A percentile compares a stretch with the other conserved stretches of the same genome.
Evolutionary conservation across 805 yeast genomes (phyloP).

Genomic region (Saturnispora quitensis): DNA sequence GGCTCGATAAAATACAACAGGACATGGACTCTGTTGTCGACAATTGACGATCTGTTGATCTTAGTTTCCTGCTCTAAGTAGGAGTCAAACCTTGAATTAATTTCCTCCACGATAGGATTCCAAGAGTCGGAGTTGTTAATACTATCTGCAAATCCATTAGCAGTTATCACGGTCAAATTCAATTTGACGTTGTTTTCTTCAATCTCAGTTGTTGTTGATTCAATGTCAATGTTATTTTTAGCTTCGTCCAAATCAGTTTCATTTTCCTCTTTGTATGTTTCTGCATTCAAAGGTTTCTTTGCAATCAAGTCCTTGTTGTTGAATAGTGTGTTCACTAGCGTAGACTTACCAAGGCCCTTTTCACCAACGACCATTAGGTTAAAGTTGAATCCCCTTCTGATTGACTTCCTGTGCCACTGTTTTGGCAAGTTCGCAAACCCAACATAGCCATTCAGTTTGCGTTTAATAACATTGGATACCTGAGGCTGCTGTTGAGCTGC

Average conservation of each 20-base stretch:
- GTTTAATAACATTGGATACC: slow-evolving; percentile 52
- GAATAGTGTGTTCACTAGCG: slow-evolving; percentile 85
- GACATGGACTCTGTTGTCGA: slow-evolving; percentile 87
- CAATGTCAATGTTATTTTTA: slow-evolving; percentile 42
- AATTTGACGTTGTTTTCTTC: slow-evolving; percentile 92
- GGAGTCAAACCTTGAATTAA: slow-evolving; percentile 75
- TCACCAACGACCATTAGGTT: slow-evolving; percentile 89
- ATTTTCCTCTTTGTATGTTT: slow-evolving; percentile 18
- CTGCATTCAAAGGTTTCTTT: neutral
- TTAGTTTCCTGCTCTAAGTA: slow-evolving; percentile 86
- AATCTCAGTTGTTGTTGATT: slow-evolving; percentile 57
- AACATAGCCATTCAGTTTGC: slow-evolving; percentile 85
- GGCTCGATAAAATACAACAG: slow-evolving; percentile 92
- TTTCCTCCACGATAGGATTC: slow-evolving; percentile 88
- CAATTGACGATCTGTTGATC: slow-evolving; percentile 58
- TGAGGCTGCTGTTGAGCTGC: neutral
- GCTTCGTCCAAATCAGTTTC: slow-evolving; percentile 29
- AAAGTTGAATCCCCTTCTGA: slow-evolving; percentile 80
- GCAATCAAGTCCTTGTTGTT: slow-evolving; percentile 48
- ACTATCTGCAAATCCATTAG: slow-evolving; percentile 92
- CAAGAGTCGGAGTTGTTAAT: slow-evolving; percentile 73
- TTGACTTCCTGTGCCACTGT: slow-evolving; percentile 95
- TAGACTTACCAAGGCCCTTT: slow-evolving; percentile 86
- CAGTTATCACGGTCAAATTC: slow-evolving; percentile 72
- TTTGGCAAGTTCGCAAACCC: slow-evolving; percentile 97